Percentiles rank a stretch among this genome's conserved stretches.
phyloP scores from a whole-genome alignment of 495 filamentous ascomycete genomes.

The Lasiosphaeriaceae sp. region DNA sequence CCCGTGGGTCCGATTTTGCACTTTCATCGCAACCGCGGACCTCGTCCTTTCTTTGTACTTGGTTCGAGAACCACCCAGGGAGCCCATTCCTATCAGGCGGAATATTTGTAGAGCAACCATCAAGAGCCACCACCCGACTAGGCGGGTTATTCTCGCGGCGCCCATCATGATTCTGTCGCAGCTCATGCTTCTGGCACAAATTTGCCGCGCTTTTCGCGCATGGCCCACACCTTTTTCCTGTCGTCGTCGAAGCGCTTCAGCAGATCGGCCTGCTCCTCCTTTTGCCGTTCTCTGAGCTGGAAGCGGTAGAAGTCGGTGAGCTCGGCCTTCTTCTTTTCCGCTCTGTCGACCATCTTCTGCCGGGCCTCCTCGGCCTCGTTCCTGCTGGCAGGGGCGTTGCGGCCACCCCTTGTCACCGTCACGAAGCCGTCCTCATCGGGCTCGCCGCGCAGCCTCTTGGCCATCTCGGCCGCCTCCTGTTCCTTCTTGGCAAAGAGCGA shows the following conservation, averaged over 20 bases:
- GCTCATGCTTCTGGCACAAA: conserved; percentile 50
- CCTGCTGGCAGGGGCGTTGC: conserved; percentile 65
- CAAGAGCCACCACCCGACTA: neutral
- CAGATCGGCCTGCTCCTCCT: conserved; percentile 71
- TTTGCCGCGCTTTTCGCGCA: conserved; percentile 57
- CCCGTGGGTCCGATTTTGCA: neutral
- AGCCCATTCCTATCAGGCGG: neutral
- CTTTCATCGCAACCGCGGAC: neutral
- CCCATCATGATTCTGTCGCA: neutral
- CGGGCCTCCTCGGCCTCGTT: conserved; percentile 71
- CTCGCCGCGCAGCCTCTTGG: conserved; percentile 61
- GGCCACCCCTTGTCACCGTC: conserved; percentile 76
- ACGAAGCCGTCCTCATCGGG: conserved; percentile 96
- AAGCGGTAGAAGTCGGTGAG: conserved; percentile 88
- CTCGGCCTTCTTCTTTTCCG: conserved; percentile 59
- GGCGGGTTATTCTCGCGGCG: too few species aligned
- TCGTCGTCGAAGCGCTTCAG: conserved; percentile 63
- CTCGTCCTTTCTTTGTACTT: neutral
- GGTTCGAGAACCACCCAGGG: neutral
- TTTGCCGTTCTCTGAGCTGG: conserved; percentile 84
- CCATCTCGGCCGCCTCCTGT: conserved; percentile 58
- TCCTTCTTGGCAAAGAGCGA: conserved; percentile 63
- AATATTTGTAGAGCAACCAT: too few species aligned
- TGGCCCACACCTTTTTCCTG: conserved; percentile 54
- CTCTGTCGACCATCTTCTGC: conserved; percentile 69